Evolutionary conservation across 73 alveolate species (phyloP), one percentile per base, ranked within the genome.

Genomic region (Tetrahymena malaccensis): DNA sequence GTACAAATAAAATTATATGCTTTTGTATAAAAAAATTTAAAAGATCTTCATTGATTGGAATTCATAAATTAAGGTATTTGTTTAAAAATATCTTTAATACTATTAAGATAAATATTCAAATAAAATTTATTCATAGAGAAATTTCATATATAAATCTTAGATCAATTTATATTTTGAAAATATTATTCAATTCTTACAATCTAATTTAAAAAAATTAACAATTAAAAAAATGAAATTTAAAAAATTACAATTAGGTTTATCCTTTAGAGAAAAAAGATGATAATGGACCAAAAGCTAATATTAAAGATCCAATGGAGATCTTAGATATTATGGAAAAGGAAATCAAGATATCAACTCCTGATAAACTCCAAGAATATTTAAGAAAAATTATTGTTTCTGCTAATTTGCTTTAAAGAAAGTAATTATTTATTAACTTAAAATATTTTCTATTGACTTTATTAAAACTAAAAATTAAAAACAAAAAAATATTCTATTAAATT

Each of bases 351-450:
- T 94, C 96, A 27, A 34, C 96, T 9, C 93, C 37, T 85, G 96
- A 94, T 40, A 94, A 94, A 19, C 96, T 94, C 38, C 55, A 94
- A 94, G 57, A 94, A 34, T 94, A 94, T 85, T 43, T 94, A 85
- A 94, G 96, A 85, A 94, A 94, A 37, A 94, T 94, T 11, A 94
- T 94, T 31, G 96, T 94, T 40, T 85, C 95, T 85, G 96, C 96
- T 10, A 94, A 94, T 25, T 94, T 83, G 27, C 38, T 94, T 11
- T 44, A 94, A 85, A 85, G 96, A 27, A 94, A 94, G 89, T 70
- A 56, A 56, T 8, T 40, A 4, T 40, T 6, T 15, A 40, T 6
- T 6, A 40, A 40, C 9, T 40, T 50, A 5, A 10, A 50, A 50
- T 50, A 3, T 19, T 44, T 44, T 44, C 22, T 21, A 50, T 50